Conservation (phyloP, 2,329 filamentous ascomycete genomes). For the Gnomoniopsis sp. region DNA sequence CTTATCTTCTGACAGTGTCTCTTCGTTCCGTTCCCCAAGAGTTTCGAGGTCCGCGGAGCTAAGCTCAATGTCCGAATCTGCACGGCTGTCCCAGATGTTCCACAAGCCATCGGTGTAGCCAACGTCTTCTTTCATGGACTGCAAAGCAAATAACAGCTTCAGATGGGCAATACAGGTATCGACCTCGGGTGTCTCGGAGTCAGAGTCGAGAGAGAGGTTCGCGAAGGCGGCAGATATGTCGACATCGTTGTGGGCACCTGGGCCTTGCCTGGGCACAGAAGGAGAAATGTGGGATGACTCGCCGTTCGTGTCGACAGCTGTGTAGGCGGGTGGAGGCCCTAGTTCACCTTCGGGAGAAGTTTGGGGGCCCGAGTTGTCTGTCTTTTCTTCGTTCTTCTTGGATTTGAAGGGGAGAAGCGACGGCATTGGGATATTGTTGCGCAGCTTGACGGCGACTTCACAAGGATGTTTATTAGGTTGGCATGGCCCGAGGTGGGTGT, state of each 20-base stretch:
- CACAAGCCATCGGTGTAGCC: constrained; percentile 66
- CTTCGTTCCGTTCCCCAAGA: constrained; percentile 19
- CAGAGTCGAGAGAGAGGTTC: constrained; percentile 32
- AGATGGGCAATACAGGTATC: constrained; percentile 69
- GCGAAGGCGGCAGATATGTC: constrained; percentile 38
- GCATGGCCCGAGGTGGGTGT: not conserved
- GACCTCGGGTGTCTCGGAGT: constrained; percentile 34
- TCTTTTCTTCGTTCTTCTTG: not conserved
- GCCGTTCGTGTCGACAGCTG: not conserved
- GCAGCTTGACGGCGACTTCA: not conserved
- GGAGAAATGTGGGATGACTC: not conserved
- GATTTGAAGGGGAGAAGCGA: not conserved
- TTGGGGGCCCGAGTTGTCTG: not conserved
- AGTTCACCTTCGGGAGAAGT: not conserved
- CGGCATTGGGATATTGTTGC: not conserved
- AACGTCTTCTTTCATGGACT: constrained; percentile 63
- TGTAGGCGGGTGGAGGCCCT: constrained; percentile 1
- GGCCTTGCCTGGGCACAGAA: not conserved
- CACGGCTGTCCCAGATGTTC: constrained; percentile 51
- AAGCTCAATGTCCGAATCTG: constrained; percentile 22
- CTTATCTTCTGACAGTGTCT: constrained; percentile 31
- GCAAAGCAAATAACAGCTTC: constrained; percentile 67
- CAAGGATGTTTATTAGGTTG: not conserved
- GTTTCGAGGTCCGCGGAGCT: not conserved
- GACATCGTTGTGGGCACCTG: constrained; percentile 27